Base-by-base conservation (phyloP, 2,329 filamentous ascomycete species). In the Hypoxylon sp. region DNA sequence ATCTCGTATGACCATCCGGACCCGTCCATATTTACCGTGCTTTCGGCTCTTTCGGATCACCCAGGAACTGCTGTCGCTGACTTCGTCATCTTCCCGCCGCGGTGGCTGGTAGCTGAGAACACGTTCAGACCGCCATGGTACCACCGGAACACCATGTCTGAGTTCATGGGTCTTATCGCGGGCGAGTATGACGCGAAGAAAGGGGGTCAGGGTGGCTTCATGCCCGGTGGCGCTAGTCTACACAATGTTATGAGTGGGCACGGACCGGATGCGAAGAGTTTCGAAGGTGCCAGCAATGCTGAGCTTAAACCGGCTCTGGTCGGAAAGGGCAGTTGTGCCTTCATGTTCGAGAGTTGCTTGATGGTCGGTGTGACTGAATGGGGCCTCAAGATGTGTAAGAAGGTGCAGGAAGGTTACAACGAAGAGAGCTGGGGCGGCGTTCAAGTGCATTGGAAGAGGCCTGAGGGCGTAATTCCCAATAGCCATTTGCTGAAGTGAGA, bases 371-470 rank as follows among this genome's bases (percentile, higher is more conserved):
- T 93, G 30, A 92, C 91, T 1, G 87, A 91, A 64, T 93, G 90
- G 90, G 91, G 90, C 1, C 79, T 88, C 68, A 79, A 80, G 71
- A 85, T 88, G 69, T 95, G 85, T 61, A 79, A 82, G 71, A 87
- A 87, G 78, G 84, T 88, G 14, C 86, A 89, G 82, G 85, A 89
- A 72, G 88, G 88, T 63, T 97, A 96, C 76, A 94, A 89, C 77
- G 88, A 90, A 64, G 92, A 97, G 83, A 95, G 92, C 78, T 97
- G 94, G 94, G 89, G 85, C 30, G 86, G 86, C 0, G 81, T 92
- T 58, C 87, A 88, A 79, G 85, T 89, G 48, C 88, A 91, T 76
- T 92, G 90, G 84, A 80, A 81, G 75, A 75, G 75, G 74, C 83
- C 84, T 0, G 79, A 80, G 37, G 81, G 78, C 1, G 74, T 59